A percentile compares a stretch with the other conserved stretches of the same genome.
These are phyloP conservation scores for Termitomyces sp. DNA, from an alignment of 768 basidiomycete genomes.

Conservation along the genomic window DNA sequence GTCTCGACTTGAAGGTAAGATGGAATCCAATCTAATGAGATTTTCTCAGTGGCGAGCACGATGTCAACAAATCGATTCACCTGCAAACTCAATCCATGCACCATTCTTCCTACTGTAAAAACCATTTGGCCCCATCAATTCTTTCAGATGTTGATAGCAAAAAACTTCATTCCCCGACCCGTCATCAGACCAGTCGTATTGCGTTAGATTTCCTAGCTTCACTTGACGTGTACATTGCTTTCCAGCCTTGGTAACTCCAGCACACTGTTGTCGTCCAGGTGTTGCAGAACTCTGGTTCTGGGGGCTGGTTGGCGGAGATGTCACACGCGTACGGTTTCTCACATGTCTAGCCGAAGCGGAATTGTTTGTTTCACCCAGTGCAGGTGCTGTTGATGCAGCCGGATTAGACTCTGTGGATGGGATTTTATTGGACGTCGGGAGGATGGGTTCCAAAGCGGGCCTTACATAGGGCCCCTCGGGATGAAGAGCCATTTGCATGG, in stretches of 20 bases:
- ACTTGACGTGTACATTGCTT: slow-evolving; percentile 61
- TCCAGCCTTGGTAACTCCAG: slow-evolving; percentile 62
- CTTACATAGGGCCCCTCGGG: slow-evolving; percentile 17
- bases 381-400: slow-evolving; percentile 23
- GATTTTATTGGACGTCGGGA: slow-evolving; percentile 33
- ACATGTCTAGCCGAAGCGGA: slow-evolving; percentile 16
- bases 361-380: slow-evolving; percentile 11
- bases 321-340: slow-evolving; percentile 16
- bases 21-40: slow-evolving; percentile 65
- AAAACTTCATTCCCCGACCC: slow-evolving; percentile 41
- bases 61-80: slow-evolving; percentile 31
- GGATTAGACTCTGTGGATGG: slow-evolving; percentile 18
- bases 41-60: not conserved
- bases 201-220: slow-evolving; percentile 35
- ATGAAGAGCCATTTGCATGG: slow-evolving; percentile 39
- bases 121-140: slow-evolving; percentile 50
- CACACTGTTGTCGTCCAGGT: slow-evolving; percentile 56
- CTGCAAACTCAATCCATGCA: slow-evolving; percentile 56
- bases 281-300: slow-evolving; percentile 14
- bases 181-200: slow-evolving; percentile 24
- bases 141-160: slow-evolving; percentile 65
- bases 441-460: slow-evolving; percentile 3
- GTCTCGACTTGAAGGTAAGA: slow-evolving; percentile 60
- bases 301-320: slow-evolving; percentile 22
- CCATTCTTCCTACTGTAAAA: slow-evolving; percentile 54